Base-by-base conservation (phyloP, 176 grass and related monocot species). In the Miscanthus lutarioriparius region DNA sequence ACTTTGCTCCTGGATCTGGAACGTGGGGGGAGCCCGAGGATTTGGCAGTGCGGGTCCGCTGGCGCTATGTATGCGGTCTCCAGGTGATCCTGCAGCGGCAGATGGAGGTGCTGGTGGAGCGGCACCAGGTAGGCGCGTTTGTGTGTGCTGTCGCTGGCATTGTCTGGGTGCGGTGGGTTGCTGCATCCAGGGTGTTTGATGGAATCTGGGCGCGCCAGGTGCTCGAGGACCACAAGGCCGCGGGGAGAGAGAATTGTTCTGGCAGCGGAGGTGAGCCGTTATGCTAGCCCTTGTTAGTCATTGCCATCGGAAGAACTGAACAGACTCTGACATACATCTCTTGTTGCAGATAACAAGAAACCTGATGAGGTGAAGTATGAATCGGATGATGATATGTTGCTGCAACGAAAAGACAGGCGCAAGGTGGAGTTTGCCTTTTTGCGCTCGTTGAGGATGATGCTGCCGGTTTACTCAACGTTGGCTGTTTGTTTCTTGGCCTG, bases 381-480 rank as follows among this genome's bases (percentile, higher is more conserved):
- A 58, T 51, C 3, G 61, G 89, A 48, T 16, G 83, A 67, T 79
- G 79, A 88, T 10, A 79, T 54, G 23, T 79, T 76, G 28, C 72
- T n/a, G 32, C 53, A 6, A 63, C 49, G 8, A 43, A 89, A 61
- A 68, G 77, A 77, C 53, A 81, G 54, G 64, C 45, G 56, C 26
- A 86, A 51, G 35, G 32, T 76, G 61, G 82, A 91, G 74, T 88
- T 88, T 80, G 20, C 85, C 32, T 88, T 91, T 81, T 48, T 85
- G 59, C 92, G 72, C 35, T 88, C 88, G 70, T 63, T 97, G 82
- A 91, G 89, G 78, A 95, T 27, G 87, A 72, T 70, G 45, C 74
- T 97, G 30, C 95, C 92, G 6, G 25, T 95, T 51, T 97, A 97
- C 86, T 95, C 92, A 69, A 91, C 95, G 56, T 44, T 97, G 56